Base-by-base conservation (phyloP, 2,329 filamentous ascomycete genomes). In the Diaporthe eres region DNA sequence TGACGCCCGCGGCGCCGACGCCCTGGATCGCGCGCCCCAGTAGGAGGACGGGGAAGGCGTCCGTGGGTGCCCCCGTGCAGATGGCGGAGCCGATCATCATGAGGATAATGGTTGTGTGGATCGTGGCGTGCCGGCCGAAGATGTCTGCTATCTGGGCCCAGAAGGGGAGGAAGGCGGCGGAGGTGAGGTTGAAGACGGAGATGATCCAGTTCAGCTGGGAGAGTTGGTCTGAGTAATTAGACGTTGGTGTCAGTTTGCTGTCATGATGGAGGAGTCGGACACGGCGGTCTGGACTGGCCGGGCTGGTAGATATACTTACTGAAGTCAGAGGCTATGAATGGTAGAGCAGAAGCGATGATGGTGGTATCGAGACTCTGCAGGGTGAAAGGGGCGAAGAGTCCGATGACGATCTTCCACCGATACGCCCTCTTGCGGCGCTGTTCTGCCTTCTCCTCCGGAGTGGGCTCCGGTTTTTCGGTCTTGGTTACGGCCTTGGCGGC, bases 161-260 rank as follows among this genome's bases (percentile, higher is more conserved):
- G 71, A 90, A 88, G 4, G 92, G 92, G 12, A 94, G 91, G 78
- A 93, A 94, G 1, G 92, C 89, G 1, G 92, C 92, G 0, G 90
- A 90, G 0, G 91, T 92, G 19, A 94, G 85, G 71, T 92, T 94
- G 82, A 93, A 94, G 9, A 91, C 87, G 0, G 92, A 92, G 25
- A 94, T 89, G 79, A 94, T 92, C 91, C 92, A 94, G 80, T 92
- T 93, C 2, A 93, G 85, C 78, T 92, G 88, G 25, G 88, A 86
- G 6, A 91, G 80, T 79, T 91, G 81, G 76, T 87, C 88, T 88
- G 39, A 1, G 37, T 22, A 22, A 12, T 63, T 34, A 76, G 31
- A 22, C n/a, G 8, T 60, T 34, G 75, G 77, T 67, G 42, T 42
- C 12, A 61, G 42, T 42, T 15, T 25, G 65, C 57, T 25, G 3